Evolutionary conservation across 2,329 filamentous ascomycete genomes (phyloP).

Genomic region (Hypoxylon sp.): DNA sequence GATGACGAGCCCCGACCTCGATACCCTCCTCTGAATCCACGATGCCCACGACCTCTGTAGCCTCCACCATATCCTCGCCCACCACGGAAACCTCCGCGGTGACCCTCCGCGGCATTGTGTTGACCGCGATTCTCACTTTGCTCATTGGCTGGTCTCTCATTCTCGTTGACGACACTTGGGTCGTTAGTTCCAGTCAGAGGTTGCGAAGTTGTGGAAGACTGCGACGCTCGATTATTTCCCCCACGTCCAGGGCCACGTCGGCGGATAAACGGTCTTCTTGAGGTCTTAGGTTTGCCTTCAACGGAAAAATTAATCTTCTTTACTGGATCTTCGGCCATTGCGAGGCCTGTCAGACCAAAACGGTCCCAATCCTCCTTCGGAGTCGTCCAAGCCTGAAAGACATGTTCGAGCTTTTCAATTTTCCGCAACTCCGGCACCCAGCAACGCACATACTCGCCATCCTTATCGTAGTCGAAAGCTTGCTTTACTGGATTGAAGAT

Average conservation of each 20-base stretch:
- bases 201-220: constrained; percentile 20
- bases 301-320: constrained; percentile 75
- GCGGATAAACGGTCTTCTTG: constrained; percentile 55
- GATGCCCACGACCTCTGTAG: constrained; percentile 45
- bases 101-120: constrained; percentile 25
- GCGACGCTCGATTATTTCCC: constrained; percentile 32
- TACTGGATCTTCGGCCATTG: constrained; percentile 77
- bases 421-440: constrained; percentile 79
- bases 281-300: constrained; percentile 63
- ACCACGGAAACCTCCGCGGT: constrained; percentile 48
- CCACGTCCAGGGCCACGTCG: constrained; percentile 51
- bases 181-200: constrained; percentile 3
- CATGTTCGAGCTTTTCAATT: constrained; percentile 67
- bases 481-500: constrained; percentile 89
- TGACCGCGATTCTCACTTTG: constrained; percentile 7
- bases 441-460: constrained; percentile 77
- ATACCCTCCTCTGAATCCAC: constrained; percentile 37
- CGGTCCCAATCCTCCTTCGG: constrained; percentile 69
- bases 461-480: constrained; percentile 80
- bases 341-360: constrained; percentile 68
- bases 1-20: constrained; percentile 46
- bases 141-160: constrained; percentile 16
- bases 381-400: constrained; percentile 81
- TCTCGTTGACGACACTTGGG: constrained; percentile 11
- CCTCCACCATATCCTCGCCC: constrained; percentile 48